Percentiles rank a stretch among this genome's conserved stretches.
Evolutionary conservation across 176 grass and related monocot species (phyloP).

Genomic region (Aechmea fasciata): DNA sequence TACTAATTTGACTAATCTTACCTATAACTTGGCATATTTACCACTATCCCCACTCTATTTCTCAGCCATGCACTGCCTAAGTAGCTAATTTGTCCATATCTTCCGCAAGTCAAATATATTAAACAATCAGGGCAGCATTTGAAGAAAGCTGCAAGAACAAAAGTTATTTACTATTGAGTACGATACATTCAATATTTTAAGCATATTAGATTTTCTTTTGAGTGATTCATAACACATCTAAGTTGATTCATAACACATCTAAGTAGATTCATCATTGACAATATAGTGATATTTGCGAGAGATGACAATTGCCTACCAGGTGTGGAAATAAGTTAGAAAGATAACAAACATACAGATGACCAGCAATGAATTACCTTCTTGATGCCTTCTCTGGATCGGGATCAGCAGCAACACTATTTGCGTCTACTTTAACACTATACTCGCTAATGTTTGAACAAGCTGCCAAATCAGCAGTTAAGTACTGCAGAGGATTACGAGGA

Average conservation of each 20-base stretch:
- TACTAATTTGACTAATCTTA: no score
- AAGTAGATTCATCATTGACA: no score
- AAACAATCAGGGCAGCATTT: not conserved
- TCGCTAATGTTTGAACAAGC: conserved; percentile 18
- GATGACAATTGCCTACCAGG: not conserved
- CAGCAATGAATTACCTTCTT: conserved; percentile 40
- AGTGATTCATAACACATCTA: no score
- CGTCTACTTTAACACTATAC: conserved; percentile 30
- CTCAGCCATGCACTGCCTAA: no score
- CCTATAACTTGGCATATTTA: no score
- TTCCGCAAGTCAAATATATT: not conserved
- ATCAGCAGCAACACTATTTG: conserved; percentile 24
- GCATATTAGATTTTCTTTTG: no score
- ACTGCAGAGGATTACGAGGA: conserved; percentile 76
- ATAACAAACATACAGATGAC: conserved; percentile 12
- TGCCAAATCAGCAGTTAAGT: conserved; percentile 39
- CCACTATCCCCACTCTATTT: no score
- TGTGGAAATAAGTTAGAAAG: not conserved
- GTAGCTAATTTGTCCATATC: no score
- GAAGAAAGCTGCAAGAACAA: not conserved
- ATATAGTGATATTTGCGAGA: no score
- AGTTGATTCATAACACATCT: no score
- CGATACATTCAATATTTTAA: no score
- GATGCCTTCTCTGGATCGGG: conserved; percentile 64
- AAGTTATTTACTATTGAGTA: not conserved